These are phyloP conservation scores for Nymphaea thermarum DNA, from an alignment of 164 flowering plant genomes.

Conservation along the genomic window DNA sequence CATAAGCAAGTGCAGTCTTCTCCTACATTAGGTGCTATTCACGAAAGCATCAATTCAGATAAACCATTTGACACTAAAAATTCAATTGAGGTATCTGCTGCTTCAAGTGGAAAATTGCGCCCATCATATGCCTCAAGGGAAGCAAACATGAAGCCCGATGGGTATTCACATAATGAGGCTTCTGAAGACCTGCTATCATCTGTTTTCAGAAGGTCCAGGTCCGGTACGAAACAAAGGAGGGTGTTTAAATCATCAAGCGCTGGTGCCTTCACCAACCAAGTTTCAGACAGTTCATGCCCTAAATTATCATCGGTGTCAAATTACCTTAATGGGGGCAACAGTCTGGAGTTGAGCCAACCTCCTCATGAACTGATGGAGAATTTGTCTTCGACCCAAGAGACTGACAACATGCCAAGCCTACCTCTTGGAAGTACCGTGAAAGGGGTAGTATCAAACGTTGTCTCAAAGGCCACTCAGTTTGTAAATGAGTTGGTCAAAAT, in stretches of 20 bases:
- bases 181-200: background rate
- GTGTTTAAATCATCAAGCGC: background rate
- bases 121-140: background rate
- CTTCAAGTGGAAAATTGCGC: background rate
- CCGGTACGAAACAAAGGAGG: background rate
- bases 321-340: background rate
- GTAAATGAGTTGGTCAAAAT: no score
- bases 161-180: background rate
- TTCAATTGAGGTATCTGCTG: background rate
- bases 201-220: background rate
- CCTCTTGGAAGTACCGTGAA: background rate
- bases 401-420: background rate
- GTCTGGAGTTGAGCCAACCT: background rate
- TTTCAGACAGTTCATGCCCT: background rate
- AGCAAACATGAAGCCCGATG: background rate
- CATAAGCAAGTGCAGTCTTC: background rate
- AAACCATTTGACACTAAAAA: background rate
- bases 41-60: background rate
- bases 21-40: background rate
- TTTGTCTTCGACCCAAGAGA: background rate
- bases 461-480: background rate
- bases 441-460: background rate
- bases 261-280: background rate
- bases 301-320: background rate
- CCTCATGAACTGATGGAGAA: background rate